Evolutionary conservation across 441 rosid species (phyloP).

Genomic region (Mallotus repandus): DNA sequence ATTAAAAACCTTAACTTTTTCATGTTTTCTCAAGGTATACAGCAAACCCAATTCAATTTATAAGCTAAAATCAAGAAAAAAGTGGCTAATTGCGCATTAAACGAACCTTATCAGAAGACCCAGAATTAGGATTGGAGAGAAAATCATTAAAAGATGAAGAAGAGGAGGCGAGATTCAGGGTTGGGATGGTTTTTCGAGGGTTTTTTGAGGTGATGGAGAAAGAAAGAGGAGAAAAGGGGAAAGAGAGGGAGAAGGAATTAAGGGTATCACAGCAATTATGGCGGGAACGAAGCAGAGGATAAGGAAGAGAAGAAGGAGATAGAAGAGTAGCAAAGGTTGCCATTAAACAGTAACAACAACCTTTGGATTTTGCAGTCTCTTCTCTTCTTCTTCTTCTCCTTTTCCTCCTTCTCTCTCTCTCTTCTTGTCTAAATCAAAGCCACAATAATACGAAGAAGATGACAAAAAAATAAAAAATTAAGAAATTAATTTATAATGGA

Average conservation of each 20-base stretch:
- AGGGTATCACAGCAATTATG: conserved; percentile 11
- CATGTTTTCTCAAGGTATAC: not conserved
- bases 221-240: conserved; percentile 27
- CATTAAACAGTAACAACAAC: conserved; percentile 29
- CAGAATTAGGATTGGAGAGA: conserved; percentile 32
- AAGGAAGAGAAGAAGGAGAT: conserved; percentile 31
- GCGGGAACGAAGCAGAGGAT: conserved; percentile 17
- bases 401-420: not conserved
- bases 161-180: conserved; percentile 35
- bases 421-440: not conserved
- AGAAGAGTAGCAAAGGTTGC: conserved; percentile 55
- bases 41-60: not conserved
- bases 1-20: no score
- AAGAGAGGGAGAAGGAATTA: conserved; percentile 17
- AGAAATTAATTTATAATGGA: no score
- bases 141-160: conserved; percentile 47
- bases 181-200: conserved; percentile 30
- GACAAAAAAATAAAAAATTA: no score
- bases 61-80: not conserved
- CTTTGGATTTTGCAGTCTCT: conserved; percentile 20
- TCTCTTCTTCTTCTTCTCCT: conserved; percentile 2
- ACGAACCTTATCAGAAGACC: conserved; percentile 32
- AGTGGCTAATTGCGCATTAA: not conserved
- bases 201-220: conserved; percentile 10
- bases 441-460: no score